Conservation (phyloP, 2,329 filamentous ascomycete genomes). For the Diatrype stigma region DNA sequence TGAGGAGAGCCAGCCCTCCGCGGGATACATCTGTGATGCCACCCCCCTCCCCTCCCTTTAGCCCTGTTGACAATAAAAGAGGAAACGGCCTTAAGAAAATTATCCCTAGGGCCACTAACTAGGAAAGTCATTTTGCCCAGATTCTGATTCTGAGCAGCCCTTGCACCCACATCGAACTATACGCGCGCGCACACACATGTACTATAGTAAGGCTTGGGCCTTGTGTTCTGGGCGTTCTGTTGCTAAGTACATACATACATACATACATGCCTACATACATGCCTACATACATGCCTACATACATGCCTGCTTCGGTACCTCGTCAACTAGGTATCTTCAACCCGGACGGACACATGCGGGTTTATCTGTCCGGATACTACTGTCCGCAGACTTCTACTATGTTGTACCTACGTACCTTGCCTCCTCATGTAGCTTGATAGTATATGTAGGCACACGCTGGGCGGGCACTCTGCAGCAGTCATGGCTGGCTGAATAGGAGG, state of each 20-base stretch:
- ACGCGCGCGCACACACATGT: no score
- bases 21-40: neutral
- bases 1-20: neutral
- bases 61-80: neutral
- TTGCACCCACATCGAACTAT: neutral
- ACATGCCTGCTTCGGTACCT: neutral
- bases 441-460: neutral
- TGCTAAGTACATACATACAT: no score
- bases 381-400: neutral
- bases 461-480: neutral
- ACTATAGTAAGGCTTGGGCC: no score
- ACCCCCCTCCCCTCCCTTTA: neutral
- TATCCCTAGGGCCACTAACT: neutral
- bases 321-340: neutral
- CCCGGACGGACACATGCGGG: neutral
- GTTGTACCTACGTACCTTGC: neutral
- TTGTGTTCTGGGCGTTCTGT: no score
- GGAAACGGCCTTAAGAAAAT: no score
- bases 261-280: no score
- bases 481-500: neutral
- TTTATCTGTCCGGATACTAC: neutral
- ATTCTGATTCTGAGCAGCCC: no score
- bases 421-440: neutral
- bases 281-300: neutral
- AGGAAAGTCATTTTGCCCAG: neutral